Base-by-base conservation (phyloP, 2,329 filamentous ascomycete species). In the Camptophora hylomeconis region DNA sequence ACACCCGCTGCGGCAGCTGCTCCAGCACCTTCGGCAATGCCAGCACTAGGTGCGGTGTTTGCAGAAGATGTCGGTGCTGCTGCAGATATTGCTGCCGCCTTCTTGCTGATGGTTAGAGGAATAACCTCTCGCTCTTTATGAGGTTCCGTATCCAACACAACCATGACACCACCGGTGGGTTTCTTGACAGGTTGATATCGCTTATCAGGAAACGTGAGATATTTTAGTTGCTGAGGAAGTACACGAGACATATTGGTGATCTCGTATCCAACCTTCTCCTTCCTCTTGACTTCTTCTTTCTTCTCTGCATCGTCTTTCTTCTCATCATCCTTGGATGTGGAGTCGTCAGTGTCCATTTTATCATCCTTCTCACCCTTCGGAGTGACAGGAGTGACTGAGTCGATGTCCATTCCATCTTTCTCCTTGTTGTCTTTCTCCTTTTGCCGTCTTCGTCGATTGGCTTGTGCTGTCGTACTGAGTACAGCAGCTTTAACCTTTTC, bases 231-330 rank as follows among this genome's bases (percentile, higher is more conserved):
- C 25, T 74, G 72, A 1, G 86, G 89, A 26, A 98, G 71, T 19
- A 98, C 84, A 45, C 89, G 73, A 31, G 80, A 92, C 83, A 98
- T 92, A 64, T 98, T 98, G 51, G 89, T 81, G 38, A 98, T 70
- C 40, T 94, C 84, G 52, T 89, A 94, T 44, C 89, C 89, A 35
- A 92, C 71, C 70, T 93, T 95, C 62, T 98, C 89, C 63, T 89
- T 92, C 57, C 94, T 84, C 0, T 65, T 63, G 66, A 89, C 92
- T 5, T 53, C 49, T 19, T 68, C 67, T 41, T 75, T 69, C 54
- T 78, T 76, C 25, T 77, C 72, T 38, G 69, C 71, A 18, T 60
- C 51, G 32, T 56, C 60, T 30, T 55, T 48, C 33, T 63, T 51
- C 21, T 67, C 60, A 31, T 52, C 40, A 5, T 75, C 73, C 40